Conservation (phyloP, 176 grass and related monocot species). For the Eragrostis nindensis region DNA sequence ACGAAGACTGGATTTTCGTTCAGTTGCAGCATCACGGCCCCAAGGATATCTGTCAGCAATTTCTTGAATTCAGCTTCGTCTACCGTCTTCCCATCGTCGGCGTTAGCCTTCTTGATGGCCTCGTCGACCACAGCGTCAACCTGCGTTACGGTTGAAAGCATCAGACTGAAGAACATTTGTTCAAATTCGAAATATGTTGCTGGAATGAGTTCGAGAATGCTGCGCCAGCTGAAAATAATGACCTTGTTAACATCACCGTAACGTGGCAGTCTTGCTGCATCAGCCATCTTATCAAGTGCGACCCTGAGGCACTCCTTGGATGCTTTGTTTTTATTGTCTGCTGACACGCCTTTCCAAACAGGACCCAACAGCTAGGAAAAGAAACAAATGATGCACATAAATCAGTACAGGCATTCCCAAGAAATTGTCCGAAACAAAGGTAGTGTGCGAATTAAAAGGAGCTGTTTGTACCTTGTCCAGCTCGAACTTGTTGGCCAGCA, state of each 20-base stretch:
- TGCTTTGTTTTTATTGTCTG: conserved; percentile 41
- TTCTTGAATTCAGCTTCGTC: conserved; percentile 76
- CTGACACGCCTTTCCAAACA: conserved; percentile 56
- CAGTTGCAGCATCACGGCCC: conserved; percentile 65
- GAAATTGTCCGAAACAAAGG: background rate
- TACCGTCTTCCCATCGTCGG: conserved; percentile 37
- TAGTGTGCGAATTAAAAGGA: background rate
- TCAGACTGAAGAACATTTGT: background rate
- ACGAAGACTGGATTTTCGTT: conserved; percentile 63
- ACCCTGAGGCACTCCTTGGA: conserved; percentile 56
- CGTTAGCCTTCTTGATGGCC: conserved; percentile 37
- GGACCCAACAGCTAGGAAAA: conserved; percentile 61
- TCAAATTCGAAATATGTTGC: background rate
- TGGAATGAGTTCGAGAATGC: background rate
- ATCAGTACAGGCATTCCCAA: background rate
- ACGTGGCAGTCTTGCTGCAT: conserved; percentile 62
- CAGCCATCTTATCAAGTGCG: conserved; percentile 64
- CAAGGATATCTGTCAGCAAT: conserved; percentile 59
- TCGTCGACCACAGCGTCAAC: conserved; percentile 66
- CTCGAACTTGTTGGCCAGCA: conserved; percentile 79
- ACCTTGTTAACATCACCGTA: conserved; percentile 62
- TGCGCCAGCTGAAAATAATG: background rate
- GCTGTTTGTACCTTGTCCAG: conserved; percentile 62
- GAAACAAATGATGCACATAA: background rate
- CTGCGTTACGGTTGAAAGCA: conserved; percentile 34